Conservation (phyloP, 2,329 filamentous ascomycete species). For the Didymosphaeria variabile region DNA sequence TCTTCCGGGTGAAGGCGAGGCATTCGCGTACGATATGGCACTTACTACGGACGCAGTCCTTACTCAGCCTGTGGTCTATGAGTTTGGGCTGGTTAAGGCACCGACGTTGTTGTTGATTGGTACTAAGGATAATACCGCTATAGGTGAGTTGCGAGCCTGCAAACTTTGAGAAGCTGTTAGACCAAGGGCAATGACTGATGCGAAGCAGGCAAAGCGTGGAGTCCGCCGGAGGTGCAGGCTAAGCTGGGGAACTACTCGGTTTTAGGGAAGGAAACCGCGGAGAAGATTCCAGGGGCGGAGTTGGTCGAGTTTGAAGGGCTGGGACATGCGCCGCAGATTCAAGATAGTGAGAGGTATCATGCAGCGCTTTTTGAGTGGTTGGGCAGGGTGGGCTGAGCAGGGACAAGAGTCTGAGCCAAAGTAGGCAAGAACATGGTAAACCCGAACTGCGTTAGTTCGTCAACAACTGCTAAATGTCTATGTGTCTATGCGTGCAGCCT, state of each 20-base stretch:
- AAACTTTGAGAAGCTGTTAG: no score
- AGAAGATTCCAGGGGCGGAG: conserved; percentile 2
- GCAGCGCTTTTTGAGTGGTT: conserved; percentile 2
- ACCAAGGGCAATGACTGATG: background rate
- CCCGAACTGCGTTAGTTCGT: no score
- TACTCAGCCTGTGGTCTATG: background rate
- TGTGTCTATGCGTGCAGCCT: no score
- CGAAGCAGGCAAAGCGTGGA: conserved; percentile 8
- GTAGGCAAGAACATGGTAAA: no score
- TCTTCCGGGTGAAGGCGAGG: background rate
- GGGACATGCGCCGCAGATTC: conserved; percentile 4
- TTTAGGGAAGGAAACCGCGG: background rate
- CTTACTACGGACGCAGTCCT: background rate
- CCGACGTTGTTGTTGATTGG: background rate
- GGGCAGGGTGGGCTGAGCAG: background rate
- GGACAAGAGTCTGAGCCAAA: background rate
- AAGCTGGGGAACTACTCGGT: conserved; percentile 1
- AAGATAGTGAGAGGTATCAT: conserved; percentile 5
- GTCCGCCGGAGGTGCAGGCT: conserved; percentile 6
- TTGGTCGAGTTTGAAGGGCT: conserved; percentile 1
- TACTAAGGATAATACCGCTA: conserved; percentile 1
- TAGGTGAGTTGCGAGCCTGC: background rate
- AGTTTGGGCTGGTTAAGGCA: background rate
- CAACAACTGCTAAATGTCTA: no score
- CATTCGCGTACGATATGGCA: conserved; percentile 2